phyloP scores from a whole-genome alignment of 2,329 filamentous ascomycete species.

The Biscogniauxia sp. region DNA sequence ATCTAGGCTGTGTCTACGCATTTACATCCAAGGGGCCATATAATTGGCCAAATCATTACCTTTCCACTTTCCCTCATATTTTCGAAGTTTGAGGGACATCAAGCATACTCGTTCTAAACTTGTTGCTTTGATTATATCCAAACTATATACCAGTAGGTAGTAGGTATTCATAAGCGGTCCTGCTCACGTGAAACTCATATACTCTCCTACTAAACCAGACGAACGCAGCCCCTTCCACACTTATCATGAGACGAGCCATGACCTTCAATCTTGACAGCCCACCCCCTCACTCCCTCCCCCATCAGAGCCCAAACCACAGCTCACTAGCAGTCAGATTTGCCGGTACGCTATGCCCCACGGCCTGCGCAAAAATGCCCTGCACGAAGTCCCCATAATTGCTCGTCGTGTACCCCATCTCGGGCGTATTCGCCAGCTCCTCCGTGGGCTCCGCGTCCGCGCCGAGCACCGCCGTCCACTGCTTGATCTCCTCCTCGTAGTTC shows the following conservation, averaged over 20 bases:
- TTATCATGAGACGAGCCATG: not conserved
- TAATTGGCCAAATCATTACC: too few species aligned
- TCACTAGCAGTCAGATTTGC: constrained; percentile 33
- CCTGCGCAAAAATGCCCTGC: constrained; percentile 35
- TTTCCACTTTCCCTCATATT: too few species aligned
- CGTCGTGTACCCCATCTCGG: constrained; percentile 38
- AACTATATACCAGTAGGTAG: too few species aligned
- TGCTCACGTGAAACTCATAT: too few species aligned
- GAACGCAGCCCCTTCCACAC: too few species aligned
- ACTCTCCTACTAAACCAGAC: too few species aligned
- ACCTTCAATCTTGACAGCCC: not conserved
- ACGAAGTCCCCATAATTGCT: constrained; percentile 38
- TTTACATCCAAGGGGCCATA: too few species aligned
- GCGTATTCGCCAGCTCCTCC: constrained; percentile 32
- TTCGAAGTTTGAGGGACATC: too few species aligned
- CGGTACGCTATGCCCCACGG: constrained; percentile 34
- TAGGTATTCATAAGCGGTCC: too few species aligned
- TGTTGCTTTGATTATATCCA: too few species aligned
- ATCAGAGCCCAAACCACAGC: constrained; percentile 33
- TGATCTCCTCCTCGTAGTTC: constrained; percentile 58
- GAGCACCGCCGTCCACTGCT: constrained; percentile 53
- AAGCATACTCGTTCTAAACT: too few species aligned
- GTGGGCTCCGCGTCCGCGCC: constrained; percentile 36
- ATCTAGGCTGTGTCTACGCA: not conserved
- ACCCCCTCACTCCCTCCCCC: not conserved